Conservation (phyloP, 139 green algal species). For the Ostreobium quekettii region DNA sequence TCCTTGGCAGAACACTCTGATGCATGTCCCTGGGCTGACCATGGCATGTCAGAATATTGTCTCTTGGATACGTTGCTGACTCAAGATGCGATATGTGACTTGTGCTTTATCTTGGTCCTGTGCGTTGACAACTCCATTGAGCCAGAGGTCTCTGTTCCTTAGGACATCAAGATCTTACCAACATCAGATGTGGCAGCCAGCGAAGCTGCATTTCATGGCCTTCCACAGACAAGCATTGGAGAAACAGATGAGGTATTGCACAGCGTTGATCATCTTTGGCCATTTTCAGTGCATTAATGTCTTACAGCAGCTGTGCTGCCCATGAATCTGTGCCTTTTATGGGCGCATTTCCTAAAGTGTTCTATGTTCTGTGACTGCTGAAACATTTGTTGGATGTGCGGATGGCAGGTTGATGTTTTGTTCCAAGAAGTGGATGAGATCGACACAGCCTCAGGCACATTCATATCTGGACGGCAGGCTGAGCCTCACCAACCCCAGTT, state of each 20-base stretch:
- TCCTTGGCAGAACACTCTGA: too few relatives aligned
- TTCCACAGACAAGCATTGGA: slow-evolving; percentile 21
- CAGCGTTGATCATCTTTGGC: neutral
- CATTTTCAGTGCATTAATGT: too few relatives aligned
- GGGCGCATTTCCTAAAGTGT: too few relatives aligned
- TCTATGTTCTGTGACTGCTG: too few relatives aligned
- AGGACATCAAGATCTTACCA: slow-evolving; percentile 20
- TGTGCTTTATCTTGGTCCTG: too few relatives aligned
- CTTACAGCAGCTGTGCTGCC: neutral
- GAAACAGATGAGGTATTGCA: slow-evolving; percentile 10
- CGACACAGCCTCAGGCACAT: slow-evolving; percentile 29
- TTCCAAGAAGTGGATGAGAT: slow-evolving; percentile 50
- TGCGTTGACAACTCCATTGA: too few relatives aligned
- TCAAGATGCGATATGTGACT: too few relatives aligned
- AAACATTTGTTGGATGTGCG: too few relatives aligned
- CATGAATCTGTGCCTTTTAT: slow-evolving; percentile 2
- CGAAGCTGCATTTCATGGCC: slow-evolving; percentile 30
- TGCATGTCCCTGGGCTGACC: too few relatives aligned
- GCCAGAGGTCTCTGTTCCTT: too few relatives aligned
- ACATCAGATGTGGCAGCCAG: slow-evolving; percentile 26
- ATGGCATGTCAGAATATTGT: too few relatives aligned
- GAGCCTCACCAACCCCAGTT: slow-evolving; percentile 51
- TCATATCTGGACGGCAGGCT: slow-evolving; percentile 33
- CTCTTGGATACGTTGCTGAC: too few relatives aligned
- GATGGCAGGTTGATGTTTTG: slow-evolving; percentile 37